phyloP scores from a whole-genome alignment of 2,329 filamentous ascomycete genomes.

The Fusarium sp. region DNA sequence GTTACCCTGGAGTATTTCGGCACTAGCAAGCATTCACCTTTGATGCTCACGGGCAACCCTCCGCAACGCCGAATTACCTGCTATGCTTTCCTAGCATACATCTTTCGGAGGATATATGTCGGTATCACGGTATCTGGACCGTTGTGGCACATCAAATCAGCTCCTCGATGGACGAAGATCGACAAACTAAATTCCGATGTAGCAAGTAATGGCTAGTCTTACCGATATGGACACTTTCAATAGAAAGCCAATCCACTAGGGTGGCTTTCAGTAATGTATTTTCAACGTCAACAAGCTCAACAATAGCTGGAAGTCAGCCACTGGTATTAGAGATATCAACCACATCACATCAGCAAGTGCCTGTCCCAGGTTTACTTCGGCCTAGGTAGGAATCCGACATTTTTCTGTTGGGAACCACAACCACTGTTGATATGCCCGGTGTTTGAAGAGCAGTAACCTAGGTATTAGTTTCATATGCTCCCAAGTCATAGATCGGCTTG shows the following conservation, averaged over 20 bases:
- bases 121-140: slow-evolving; percentile 24
- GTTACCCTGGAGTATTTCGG: slow-evolving; percentile 25
- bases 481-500: neutral
- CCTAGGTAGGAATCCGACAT: slow-evolving; percentile 1
- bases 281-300: neutral
- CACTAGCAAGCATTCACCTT: neutral
- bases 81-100: neutral
- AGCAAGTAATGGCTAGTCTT: neutral
- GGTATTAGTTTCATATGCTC: neutral
- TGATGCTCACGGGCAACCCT: slow-evolving; percentile 18
- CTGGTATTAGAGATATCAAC: slow-evolving; percentile 13
- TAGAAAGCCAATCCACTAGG: neutral
- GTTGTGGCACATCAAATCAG: neutral
- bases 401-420: slow-evolving; percentile 14
- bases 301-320: neutral
- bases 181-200: neutral
- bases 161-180: neutral
- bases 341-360: neutral
- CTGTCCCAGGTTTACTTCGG: slow-evolving; percentile 9
- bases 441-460: neutral
- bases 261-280: neutral
- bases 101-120: neutral
- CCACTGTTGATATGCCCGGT: neutral
- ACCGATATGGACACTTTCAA: neutral
- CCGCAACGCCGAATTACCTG: slow-evolving; percentile 20